Base-by-base conservation (phyloP, 306 rosid genomes). In the Pyrus betulifolia region DNA sequence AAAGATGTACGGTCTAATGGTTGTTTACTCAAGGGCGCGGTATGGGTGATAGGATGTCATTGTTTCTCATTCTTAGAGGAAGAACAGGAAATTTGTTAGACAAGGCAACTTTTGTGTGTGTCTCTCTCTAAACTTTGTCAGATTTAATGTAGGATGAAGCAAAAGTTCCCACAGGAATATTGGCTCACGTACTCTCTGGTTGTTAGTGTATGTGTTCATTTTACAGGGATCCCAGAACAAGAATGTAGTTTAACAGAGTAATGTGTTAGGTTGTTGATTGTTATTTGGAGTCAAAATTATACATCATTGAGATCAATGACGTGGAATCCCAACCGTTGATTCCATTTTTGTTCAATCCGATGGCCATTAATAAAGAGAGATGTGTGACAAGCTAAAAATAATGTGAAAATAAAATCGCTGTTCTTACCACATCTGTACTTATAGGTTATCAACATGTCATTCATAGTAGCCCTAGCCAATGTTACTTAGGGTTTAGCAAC, bases 61-160 rank as follows among this genome's bases (percentile, higher is more conserved):
- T 67, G 81, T 75, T 86, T 85, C 75, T 74, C 78, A 11, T 82
- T 70, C 82, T 76, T 73, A 31, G 79, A 40, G 63, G 67, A 72
- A 69, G 30, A 84, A 73, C 74, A 83, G 46, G 74, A 70, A 82
- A 70, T 77, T 82, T 79, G 84, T 76, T 78, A 78, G 84, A 80
- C 78, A 72, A 62, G 71, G 82, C 82, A 75, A 83, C 78, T 80
- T 46, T 35, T 81, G 78, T 68, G 0, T 31, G 27, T 15, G 49
- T 51, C 25, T 35, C 68, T 63, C 9, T 4, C 22, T 30, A 64
- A 30, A 31, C 68, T 3, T 28, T 11, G 33, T 64, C 44, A 64
- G 44, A 8, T 64, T 6, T 18, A 11, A 31, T 64, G 13, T 31
- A 64, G 69, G 18, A 27, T 5, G 21, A 49, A 49, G 12, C 25